Conservation (phyloP, 805 yeast species). For the Wickerhamomyces silvicola region DNA sequence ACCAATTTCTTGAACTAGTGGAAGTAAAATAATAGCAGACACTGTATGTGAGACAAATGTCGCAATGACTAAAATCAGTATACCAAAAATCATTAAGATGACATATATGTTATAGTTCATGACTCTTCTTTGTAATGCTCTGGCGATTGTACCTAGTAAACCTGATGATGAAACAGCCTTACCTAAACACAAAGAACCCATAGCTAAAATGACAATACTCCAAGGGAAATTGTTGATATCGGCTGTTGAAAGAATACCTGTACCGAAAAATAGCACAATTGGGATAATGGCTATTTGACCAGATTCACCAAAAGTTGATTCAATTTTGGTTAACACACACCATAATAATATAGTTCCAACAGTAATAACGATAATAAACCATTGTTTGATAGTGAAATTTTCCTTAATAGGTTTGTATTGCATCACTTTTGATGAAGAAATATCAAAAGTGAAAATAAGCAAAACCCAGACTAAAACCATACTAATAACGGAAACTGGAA, state of each 20-base stretch:
- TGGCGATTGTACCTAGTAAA: conserved; percentile 70
- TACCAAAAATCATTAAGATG: conserved; percentile 74
- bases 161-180: conserved; percentile 93
- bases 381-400: conserved; percentile 62
- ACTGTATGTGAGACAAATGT: conserved; percentile 96
- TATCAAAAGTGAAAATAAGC: conserved; percentile 49
- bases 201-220: conserved; percentile 91
- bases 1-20: conserved; percentile 86
- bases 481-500: conserved; percentile 68
- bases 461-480: conserved; percentile 66
- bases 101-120: conserved; percentile 59
- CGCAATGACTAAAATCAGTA: conserved; percentile 77
- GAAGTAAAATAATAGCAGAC: conserved; percentile 88
- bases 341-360: conserved; percentile 72
- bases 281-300: conserved; percentile 90
- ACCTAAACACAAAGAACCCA: conserved; percentile 96
- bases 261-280: conserved; percentile 78
- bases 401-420: conserved; percentile 50
- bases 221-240: conserved; percentile 94
- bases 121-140: conserved; percentile 55
- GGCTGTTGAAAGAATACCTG: conserved; percentile 75
- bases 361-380: conserved; percentile 67
- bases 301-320: conserved; percentile 77
- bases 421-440: conserved; percentile 39
- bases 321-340: conserved; percentile 79